Evolutionary conservation across 208 protist genomes (phyloP).

Genomic region (Trypanosomatidae sp.): DNA sequence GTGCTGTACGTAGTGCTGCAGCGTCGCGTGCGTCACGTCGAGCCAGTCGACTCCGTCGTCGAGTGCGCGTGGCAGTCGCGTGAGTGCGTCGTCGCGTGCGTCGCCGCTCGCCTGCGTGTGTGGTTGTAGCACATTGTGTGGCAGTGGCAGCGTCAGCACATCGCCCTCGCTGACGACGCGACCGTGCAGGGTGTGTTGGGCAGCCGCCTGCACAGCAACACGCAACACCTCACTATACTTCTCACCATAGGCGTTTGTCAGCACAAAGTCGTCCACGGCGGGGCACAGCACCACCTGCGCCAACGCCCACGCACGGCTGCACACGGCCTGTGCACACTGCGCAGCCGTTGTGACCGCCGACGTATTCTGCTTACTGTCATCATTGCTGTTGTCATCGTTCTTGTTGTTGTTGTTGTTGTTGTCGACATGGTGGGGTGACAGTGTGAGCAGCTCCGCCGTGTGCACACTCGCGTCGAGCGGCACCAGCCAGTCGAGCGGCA

Average conservation of each 20-base stretch:
- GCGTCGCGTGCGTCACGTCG: constrained; percentile 4
- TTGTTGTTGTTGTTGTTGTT: no score
- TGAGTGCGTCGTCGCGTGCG: no score
- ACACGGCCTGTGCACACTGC: no score
- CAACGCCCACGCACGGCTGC: neutral
- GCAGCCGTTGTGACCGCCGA: no score
- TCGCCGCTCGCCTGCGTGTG: constrained; percentile 7
- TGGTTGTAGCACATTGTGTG: constrained; percentile 3
- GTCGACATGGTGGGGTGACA: neutral
- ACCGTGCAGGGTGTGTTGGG: constrained; percentile 18
- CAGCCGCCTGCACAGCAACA: constrained; percentile 13
- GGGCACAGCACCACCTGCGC: constrained; percentile 18
- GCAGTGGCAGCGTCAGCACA: constrained; percentile 23
- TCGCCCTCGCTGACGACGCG: constrained; percentile 51
- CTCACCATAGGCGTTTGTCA: constrained; percentile 38
- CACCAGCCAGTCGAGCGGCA: constrained; percentile 12
- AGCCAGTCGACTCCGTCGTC: constrained; percentile 21
- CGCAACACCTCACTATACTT: constrained; percentile 26
- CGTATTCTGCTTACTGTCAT: no score
- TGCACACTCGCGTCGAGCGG: constrained; percentile 10
- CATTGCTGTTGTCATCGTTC: no score
- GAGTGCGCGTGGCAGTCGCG: no score
- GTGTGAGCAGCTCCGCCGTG: constrained; percentile 2
- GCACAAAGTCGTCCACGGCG: constrained; percentile 26
- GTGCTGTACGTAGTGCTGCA: neutral